Evolutionary conservation across 2,329 filamentous ascomycete genomes (phyloP), one percentile per base, ranked within the genome.

Genomic region (Akanthomyces lecanii): DNA sequence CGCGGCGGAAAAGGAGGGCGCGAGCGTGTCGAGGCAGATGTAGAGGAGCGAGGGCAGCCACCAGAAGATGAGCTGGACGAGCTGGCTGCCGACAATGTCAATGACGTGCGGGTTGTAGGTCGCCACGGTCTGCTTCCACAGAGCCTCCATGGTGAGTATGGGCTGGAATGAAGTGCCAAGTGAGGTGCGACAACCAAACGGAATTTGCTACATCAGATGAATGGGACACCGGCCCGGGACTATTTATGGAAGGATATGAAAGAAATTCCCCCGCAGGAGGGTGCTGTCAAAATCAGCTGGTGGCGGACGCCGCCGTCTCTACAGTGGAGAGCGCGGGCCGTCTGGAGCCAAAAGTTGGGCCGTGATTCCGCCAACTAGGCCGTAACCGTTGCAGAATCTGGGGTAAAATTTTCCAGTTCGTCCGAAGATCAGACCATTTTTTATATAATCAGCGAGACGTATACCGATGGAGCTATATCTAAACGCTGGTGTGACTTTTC

Each of bases 1-100:
- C 5, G 73, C 74, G 8, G 73, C 72, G 0, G 82, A 80, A 66
- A 83, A 85, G 10, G 67, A 52, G 0, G 83, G 82, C n/a, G 76
- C 72, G 12, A 79, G 12, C 11, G 64, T 47, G 66, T 82, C 79
- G 16, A 85, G 74, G 0, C 69, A 70, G 28, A 80, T 71, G 66
- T 80, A 83, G 56, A 76, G 33, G 11, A 70, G 66, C 5, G 75
- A 78, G 0, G 78, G 78, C 40, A 79, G 57, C 79, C 79, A 82
- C 73, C 79, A 81, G 71, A 76, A 77, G 64, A 81, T 0, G 21
- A 78, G 1, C 55, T 82, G 79, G 33, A 80, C 65, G 45, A 72
- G 18, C 4, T 77, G 63, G 5, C 74, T 74, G 40, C 79, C 79
- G 21, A 71, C 69, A 44, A 81, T 68, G 59, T 82, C 77, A 63